Percentiles rank a stretch among this genome's conserved stretches.
These are phyloP conservation scores for Deinandra increscens DNA, from an alignment of 129 eudicot genomes.

Conservation along the genomic window DNA sequence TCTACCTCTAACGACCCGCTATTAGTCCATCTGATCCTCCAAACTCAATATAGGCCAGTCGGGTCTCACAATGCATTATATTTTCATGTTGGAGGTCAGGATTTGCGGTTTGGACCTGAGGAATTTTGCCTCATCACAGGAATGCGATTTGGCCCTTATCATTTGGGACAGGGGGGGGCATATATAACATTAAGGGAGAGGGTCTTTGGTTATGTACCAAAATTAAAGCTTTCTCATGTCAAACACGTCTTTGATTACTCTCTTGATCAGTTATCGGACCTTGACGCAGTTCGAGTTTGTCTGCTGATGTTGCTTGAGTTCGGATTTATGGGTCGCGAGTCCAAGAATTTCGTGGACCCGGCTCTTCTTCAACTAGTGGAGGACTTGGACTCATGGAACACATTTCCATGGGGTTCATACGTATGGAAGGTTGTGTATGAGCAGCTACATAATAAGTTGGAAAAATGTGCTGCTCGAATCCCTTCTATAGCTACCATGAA, in stretches of 20 bases:
- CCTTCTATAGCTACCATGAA: neutral
- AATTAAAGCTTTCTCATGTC: neutral
- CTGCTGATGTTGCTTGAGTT: slow-evolving; percentile 10
- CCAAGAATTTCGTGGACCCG: neutral
- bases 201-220: neutral
- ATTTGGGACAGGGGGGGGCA: neutral
- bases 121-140: neutral
- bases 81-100: neutral
- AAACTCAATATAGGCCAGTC: neutral
- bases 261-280: slow-evolving; percentile 1
- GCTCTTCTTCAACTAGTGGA: slow-evolving; percentile 3
- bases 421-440: neutral
- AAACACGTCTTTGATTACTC: neutral
- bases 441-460: neutral
- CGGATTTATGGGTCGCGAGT: neutral
- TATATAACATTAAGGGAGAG: neutral
- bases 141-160: neutral
- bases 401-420: slow-evolving; percentile 14
- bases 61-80: neutral
- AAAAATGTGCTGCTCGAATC: neutral
- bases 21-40: neutral
- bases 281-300: neutral
- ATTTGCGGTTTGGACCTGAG: neutral
- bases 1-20: neutral
- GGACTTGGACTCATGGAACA: slow-evolving; percentile 1